A percentile compares a stretch with the other conserved stretches of the same genome.
phyloP scores from a whole-genome alignment of 2,329 filamentous ascomycete genomes.

The Colletotrichum siamense region DNA sequence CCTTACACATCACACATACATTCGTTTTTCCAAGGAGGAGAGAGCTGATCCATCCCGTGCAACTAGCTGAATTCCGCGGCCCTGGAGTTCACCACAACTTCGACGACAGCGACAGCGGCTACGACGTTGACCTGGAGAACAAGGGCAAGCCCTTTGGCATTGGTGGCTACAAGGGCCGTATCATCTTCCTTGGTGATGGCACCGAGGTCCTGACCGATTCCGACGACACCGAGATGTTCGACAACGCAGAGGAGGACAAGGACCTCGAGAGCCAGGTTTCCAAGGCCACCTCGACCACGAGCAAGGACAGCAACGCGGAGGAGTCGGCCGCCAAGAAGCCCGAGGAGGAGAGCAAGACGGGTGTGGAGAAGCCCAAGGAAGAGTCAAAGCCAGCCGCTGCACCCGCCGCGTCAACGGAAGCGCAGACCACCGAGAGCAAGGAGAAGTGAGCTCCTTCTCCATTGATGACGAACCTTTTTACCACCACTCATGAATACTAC shows the following conservation, averaged over 20 bases:
- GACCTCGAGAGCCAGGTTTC: conserved; percentile 85
- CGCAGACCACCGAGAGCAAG: conserved; percentile 11
- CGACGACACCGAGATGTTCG: conserved; percentile 92
- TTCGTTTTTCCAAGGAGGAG: conserved; percentile 21
- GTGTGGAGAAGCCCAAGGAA: conserved; percentile 13
- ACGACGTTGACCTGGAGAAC: conserved; percentile 76
- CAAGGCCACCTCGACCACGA: conserved; percentile 48
- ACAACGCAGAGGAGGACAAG: conserved; percentile 83
- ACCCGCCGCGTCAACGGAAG: conserved; percentile 7
- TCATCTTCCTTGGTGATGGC: conserved; percentile 95
- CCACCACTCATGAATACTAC: conserved; percentile 4
- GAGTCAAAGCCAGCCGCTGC: conserved; percentile 17
- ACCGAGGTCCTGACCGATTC: conserved; percentile 90
- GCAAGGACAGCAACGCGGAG: conserved; percentile 19
- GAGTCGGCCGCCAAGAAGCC: conserved; percentile 29
- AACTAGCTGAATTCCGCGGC: conserved; percentile 80
- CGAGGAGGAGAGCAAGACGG: conserved; percentile 20
- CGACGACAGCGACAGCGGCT: conserved; percentile 79
- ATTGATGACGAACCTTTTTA: not conserved
- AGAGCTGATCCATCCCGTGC: conserved; percentile 23
- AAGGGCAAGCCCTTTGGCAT: conserved; percentile 67
- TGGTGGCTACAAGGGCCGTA: conserved; percentile 79
- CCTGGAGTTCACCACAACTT: conserved; percentile 83
- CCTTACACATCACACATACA: not conserved
- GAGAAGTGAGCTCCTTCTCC: conserved; percentile 9